Base-by-base conservation (phyloP, 2,329 filamentous ascomycete species). In the Fusarium sp. region DNA sequence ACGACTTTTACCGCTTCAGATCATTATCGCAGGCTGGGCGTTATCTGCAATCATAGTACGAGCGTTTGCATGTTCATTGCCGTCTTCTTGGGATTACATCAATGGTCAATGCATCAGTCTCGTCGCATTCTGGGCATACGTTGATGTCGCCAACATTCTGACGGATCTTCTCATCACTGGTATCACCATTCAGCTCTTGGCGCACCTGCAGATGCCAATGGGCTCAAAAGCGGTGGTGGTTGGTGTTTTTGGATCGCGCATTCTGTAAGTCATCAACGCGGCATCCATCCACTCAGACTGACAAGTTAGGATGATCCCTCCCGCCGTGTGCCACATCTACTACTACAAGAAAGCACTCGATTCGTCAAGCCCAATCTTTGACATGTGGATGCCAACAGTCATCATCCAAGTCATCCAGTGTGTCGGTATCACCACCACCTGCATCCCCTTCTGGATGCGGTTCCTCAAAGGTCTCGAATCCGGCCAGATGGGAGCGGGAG, bases 391-490 rank as follows among this genome's bases (percentile, higher is more conserved):
- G 20, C 25, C 57, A 18, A 42, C 35, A 9, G 11, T 62, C 4
- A 62, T 62, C 14, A 31, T 61, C 7, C 58, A 61, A 20, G 56
- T 61, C 0, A 46, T 43, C 11, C 58, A 61, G 9, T 61, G 56
- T 11, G 18, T 61, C 17, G 46, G 56, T n/a, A 25, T 61, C 17
- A 61, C 40, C 17, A 61, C 46, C 18, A 61, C 56, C 3, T 61
- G 56, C 29, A 31, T 61, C 1, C 58, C 58, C 4, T 61, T 61
- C 5, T 61, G 58, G 58, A 54, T 56, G 56, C 47, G 58, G 3
- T 61, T 61, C 37, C 40, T 61, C 6, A 61, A 61, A 21, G 61
- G 56, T 14, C 11, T 61, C 1, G 58, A 61, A 5, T 61, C 58
- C 4, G 58, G 58, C 0, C 58, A 61, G 6, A 61, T 61, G 58